phyloP scores from a whole-genome alignment of 805 yeast genomes.

The Citeromyces matritensis region DNA sequence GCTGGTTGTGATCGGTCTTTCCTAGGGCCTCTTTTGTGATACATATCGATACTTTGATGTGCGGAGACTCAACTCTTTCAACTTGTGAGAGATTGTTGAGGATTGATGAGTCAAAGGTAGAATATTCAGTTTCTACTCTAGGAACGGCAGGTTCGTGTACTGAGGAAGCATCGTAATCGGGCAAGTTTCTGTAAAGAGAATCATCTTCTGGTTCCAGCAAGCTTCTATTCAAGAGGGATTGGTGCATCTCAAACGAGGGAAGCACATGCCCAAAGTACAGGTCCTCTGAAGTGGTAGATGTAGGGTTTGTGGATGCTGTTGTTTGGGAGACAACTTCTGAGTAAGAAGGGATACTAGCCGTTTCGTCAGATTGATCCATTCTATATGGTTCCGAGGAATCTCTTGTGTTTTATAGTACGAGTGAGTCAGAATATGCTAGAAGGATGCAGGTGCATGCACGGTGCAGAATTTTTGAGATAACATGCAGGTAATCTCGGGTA shows the following conservation, averaged over 20 bases:
- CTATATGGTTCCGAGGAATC: no score
- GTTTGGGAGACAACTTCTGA: no score
- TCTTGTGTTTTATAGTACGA: no score
- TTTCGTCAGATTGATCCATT: no score
- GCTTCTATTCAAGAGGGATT: slow-evolving; percentile 14
- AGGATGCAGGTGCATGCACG: no score
- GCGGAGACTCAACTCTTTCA: not conserved
- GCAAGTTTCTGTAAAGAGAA: not conserved
- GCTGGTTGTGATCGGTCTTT: slow-evolving; percentile 1
- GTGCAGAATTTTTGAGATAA: no score
- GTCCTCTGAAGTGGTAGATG: no score
- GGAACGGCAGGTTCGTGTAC: not conserved
- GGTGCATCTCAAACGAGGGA: slow-evolving; percentile 60
- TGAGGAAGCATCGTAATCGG: not conserved
- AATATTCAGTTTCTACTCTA: not conserved
- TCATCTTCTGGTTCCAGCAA: slow-evolving; percentile 5
- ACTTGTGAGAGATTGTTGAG: not conserved
- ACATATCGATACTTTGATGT: not conserved
- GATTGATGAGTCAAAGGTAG: not conserved
- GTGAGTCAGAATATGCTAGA: no score
- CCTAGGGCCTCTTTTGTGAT: not conserved
- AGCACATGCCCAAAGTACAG: slow-evolving; percentile 28
- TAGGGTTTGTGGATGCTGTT: no score
- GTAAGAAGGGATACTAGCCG: no score
- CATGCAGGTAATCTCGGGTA: no score